Evolutionary conservation across 163 green algal genomes (phyloP), one percentile per base, ranked within the genome.

Genomic region (Volvox carteri): DNA sequence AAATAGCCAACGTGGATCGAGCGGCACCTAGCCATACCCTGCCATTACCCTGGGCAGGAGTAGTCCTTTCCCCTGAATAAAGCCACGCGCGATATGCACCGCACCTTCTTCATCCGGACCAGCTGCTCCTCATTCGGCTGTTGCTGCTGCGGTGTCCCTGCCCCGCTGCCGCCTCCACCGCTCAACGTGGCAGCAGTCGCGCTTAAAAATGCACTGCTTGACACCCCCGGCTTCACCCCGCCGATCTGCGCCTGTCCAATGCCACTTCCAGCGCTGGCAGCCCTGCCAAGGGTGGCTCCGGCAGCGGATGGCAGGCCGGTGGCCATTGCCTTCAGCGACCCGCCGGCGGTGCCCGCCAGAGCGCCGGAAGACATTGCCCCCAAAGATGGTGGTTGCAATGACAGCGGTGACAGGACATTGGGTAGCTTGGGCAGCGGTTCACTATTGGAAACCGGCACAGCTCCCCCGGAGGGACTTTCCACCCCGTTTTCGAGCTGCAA

Each of bases 81-180:
- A n/a, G n/a, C n/a, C n/a, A n/a, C n/a, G n/a, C n/a, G n/a, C n/a
- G n/a, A n/a, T n/a, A n/a, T n/a, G n/a, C n/a, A n/a, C n/a, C 73
- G 23, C 73, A 80, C 73, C 42, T 33, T 39, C 33, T 75, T 75
- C 65, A 87, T 16, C 48, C 67, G 33, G 4, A 46, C 81, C 46
- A 87, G 46, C 46, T 87, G 81, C 39, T 87, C 81, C 67, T 87
- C 81, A 4, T 78, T 37, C 70, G 37, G 70, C 11, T 54, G 9
- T 21, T 30, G 70, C 39, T 48, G 62, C 18, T 73, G 60, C 30
- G 44, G 11, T 19, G 39, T 39, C 48, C 0, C 78, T 41, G 78
- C 78, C 54, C 78, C 54, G 39, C 78, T 41, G 44, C 23, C 73
- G 44, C 19, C 56, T 37, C 39, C 39, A 42, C 56, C 42, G 52